phyloP scores from a whole-genome alignment of 2,329 filamentous ascomycete genomes.

The Pleomassaria siparia region DNA sequence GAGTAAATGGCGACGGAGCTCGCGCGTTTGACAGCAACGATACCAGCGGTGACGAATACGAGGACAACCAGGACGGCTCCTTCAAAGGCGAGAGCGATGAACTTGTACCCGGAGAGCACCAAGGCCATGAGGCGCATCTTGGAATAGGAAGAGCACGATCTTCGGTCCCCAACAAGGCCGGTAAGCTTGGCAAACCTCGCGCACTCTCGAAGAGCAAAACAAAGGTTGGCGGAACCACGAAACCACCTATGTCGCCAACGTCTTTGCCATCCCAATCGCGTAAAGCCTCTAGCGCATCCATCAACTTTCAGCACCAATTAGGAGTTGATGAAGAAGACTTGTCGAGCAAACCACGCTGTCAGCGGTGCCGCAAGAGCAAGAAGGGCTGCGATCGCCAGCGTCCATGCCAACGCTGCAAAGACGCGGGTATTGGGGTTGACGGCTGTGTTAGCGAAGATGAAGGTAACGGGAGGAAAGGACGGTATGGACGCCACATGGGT shows the following conservation, averaged over 20 bases:
- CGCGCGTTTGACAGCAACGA: constrained; percentile 55
- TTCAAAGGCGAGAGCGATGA: constrained; percentile 60
- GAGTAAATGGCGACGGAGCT: constrained; percentile 24
- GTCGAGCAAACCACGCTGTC: constrained; percentile 93
- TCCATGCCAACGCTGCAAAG: constrained; percentile 91
- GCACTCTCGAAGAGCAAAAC: constrained; percentile 56
- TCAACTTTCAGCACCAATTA: constrained; percentile 64
- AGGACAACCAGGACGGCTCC: constrained; percentile 53
- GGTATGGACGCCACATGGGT: constrained; percentile 75
- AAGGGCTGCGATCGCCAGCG: constrained; percentile 97
- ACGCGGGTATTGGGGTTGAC: constrained; percentile 89
- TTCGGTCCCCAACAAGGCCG: constrained; percentile 42
- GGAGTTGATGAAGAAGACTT: constrained; percentile 81
- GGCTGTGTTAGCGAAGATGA: constrained; percentile 98
- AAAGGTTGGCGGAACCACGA: constrained; percentile 44
- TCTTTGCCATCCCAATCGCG: constrained; percentile 70
- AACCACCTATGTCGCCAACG: constrained; percentile 54
- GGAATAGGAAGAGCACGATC: constrained; percentile 39
- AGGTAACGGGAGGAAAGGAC: constrained; percentile 92
- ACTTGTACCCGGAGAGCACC: constrained; percentile 39
- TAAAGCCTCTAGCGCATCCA: constrained; percentile 72
- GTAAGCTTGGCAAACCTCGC: constrained; percentile 44
- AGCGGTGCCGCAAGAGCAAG: constrained; percentile 98
- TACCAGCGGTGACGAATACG: constrained; percentile 63
- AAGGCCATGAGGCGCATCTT: constrained; percentile 47